Evolutionary conservation across 192 early-diverging fungal species (phyloP), one percentile per base, ranked within the genome.

Genomic region (Oehlia diaphana): DNA sequence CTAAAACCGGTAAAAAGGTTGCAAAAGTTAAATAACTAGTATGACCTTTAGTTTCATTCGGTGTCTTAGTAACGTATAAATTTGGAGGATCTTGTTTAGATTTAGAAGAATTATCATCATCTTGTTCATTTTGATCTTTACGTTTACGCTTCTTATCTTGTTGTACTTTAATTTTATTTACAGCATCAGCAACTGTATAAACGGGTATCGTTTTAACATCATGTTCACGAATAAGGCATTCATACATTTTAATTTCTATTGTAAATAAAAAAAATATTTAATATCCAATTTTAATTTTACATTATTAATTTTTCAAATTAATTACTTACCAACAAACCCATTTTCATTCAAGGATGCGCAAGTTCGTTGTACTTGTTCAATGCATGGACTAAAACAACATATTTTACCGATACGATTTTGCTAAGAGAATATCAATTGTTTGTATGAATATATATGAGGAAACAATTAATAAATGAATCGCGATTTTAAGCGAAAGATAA

Each of bases 21-120:
- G 96, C 96, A 92, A 99, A 99, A 19, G 96, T 94, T 80, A 99
- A 86, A 80, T 95, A 99, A 49, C 96, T 97, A 2, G 97, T 99
- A 83, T 99, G 97, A 6, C 97, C 97, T 42, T 92, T 90, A 75
- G 87, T 84, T 66, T 87, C 91, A 2, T 67, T 76, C 3, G 86
- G 80, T 9, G 90, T 88, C 71, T 91, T 94, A 3, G 93, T 89
- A 13, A 94, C 87, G 37, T 90, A 72, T 35, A 92, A 70, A 44
- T 89, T 88, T 44, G 76, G 75, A 35, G 82, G 85, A 49, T 86
- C 81, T 37, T 81, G 78, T 58, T 83, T 81, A 61, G 14, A 13
- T 75, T 74, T 23, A 37, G 75, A 50, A 42, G 71, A 31, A 23
- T 71, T 74, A n/a, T 58, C 82, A 44, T 66, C 79, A 35, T 73